Evolutionary conservation across 345 rosid genomes (phyloP).

Genomic region (Draba incana): DNA sequence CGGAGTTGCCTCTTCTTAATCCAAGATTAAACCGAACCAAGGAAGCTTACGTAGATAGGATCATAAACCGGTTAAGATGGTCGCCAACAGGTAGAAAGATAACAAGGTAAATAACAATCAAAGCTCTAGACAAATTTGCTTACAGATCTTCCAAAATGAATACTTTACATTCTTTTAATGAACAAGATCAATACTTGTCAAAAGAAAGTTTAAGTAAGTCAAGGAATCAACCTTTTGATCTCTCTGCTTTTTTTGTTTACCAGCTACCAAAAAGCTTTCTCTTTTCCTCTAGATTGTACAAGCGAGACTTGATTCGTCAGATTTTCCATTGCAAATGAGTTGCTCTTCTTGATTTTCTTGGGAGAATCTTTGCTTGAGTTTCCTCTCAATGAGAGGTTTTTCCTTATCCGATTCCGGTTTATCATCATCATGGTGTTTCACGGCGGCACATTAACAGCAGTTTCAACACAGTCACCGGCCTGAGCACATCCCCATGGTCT

Average conservation of each 20-base stretch:
- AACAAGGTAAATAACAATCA: constrained; percentile 14
- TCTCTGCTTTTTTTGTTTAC: neutral
- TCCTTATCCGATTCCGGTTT: constrained; percentile 54
- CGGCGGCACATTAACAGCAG: constrained; percentile 54
- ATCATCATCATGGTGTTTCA: constrained; percentile 54
- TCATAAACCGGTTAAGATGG: constrained; percentile 13
- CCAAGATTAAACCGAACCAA: neutral
- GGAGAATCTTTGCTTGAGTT: constrained; percentile 58
- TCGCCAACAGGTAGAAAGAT: neutral
- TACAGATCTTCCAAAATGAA: constrained; percentile 24
- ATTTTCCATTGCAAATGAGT: constrained; percentile 40
- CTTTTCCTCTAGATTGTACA: constrained; percentile 49
- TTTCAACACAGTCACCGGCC: constrained; percentile 64
- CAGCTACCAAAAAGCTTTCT: constrained; percentile 33
- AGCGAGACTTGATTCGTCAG: constrained; percentile 42
- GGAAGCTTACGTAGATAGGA: neutral
- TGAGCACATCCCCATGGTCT: constrained; percentile 71
- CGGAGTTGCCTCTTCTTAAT: neutral
- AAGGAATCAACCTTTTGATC: constrained; percentile 21
- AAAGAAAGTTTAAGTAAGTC: constrained; percentile 2
- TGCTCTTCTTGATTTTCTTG: constrained; percentile 53
- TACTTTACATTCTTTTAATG: constrained; percentile 20
- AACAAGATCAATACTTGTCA: constrained; percentile 18
- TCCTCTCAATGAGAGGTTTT: constrained; percentile 55
- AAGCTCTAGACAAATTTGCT: constrained; percentile 30